These are phyloP conservation scores for Oenanthe sinensis DNA, from an alignment of 129 eudicot genomes.

Conservation along the genomic window DNA sequence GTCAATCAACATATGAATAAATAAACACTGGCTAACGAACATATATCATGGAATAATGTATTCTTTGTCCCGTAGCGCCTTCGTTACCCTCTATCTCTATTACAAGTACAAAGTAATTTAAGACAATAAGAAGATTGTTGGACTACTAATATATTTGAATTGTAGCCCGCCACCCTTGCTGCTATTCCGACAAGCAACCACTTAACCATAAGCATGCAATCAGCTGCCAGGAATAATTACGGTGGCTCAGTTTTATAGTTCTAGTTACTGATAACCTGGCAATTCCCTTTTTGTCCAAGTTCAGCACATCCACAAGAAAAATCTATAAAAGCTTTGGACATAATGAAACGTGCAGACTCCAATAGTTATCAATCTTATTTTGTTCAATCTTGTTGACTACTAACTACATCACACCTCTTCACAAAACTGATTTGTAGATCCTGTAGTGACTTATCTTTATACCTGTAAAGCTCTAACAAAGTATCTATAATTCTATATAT, in stretches of 20 bases:
- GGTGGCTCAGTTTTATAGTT: neutral
- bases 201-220: neutral
- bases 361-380: neutral
- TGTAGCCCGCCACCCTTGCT: neutral
- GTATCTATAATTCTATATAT: neutral
- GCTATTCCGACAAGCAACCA: neutral
- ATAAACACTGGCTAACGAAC: neutral
- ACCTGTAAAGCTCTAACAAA: neutral
- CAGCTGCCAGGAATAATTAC: neutral
- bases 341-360: neutral
- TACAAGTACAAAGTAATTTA: neutral
- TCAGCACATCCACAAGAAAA: neutral
- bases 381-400: neutral
- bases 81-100: neutral
- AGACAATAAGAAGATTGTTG: neutral
- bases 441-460: neutral
- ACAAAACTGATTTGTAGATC: neutral
- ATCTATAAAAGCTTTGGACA: neutral
- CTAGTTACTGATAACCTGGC: neutral
- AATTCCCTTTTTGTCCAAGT: neutral
- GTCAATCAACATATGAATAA: neutral
- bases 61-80: neutral
- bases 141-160: neutral
- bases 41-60: neutral
- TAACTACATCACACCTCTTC: neutral